A percentile compares a stretch with the other conserved stretches of the same genome.
Evolutionary conservation across 495 filamentous ascomycete species (phyloP).

Genomic region (Neurospora cerealis): DNA sequence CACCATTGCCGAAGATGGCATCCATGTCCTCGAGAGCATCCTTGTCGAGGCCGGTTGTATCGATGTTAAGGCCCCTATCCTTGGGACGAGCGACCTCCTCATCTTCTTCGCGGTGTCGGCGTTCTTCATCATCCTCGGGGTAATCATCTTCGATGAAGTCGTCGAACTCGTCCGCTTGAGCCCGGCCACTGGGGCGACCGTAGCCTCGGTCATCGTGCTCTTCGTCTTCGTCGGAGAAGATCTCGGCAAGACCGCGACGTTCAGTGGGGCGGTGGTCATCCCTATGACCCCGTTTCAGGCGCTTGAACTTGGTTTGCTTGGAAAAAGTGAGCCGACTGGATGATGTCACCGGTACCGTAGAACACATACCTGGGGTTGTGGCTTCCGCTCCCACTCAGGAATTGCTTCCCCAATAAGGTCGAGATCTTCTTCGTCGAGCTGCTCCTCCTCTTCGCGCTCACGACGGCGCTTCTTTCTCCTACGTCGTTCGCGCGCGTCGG

Average conservation of each 20-base stretch:
- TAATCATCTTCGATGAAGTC: slow-evolving; percentile 97
- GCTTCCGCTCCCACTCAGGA: slow-evolving; percentile 56
- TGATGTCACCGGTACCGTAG: background rate
- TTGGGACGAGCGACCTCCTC: slow-evolving; percentile 70
- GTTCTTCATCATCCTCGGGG: slow-evolving; percentile 75
- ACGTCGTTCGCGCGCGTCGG: slow-evolving; percentile 49
- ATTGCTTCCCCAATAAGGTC: slow-evolving; percentile 80
- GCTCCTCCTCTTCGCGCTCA: slow-evolving; percentile 77
- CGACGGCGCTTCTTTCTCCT: slow-evolving; percentile 60
- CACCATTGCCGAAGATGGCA: slow-evolving; percentile 86
- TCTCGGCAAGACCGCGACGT: slow-evolving; percentile 68
- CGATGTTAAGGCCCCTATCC: slow-evolving; percentile 53
- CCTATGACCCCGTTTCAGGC: slow-evolving; percentile 84
- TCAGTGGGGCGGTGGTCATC: slow-evolving; percentile 50
- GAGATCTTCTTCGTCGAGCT: slow-evolving; percentile 89
- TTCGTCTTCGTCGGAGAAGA: slow-evolving; percentile 95
- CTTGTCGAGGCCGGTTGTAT: slow-evolving; percentile 71
- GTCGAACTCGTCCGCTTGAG: slow-evolving; percentile 76
- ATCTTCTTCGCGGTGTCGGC: slow-evolving; percentile 70
- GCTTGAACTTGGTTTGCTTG: slow-evolving; percentile 76
- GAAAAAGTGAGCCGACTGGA: background rate
- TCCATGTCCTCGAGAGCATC: slow-evolving; percentile 91
- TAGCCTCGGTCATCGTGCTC: slow-evolving; percentile 51
- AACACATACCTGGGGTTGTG: slow-evolving; percentile 49
- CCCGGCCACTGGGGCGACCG: slow-evolving; percentile 38